phyloP scores from a whole-genome alignment of 495 filamentous ascomycete genomes.

The Hamigera avellanea region DNA sequence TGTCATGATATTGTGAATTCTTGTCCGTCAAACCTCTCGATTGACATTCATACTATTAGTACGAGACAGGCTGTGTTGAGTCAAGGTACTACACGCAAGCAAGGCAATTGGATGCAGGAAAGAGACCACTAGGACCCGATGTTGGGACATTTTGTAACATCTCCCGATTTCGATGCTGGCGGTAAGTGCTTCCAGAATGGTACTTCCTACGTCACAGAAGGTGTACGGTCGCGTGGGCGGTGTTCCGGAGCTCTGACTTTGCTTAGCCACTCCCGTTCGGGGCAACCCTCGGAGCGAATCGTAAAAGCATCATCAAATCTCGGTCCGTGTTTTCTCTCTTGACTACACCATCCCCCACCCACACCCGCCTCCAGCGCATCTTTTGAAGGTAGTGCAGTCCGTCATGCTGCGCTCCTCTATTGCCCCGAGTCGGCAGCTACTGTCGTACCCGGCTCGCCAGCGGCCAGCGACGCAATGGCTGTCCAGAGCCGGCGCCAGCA shows the following conservation, averaged over 20 bases:
- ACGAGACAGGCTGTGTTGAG: too few species aligned
- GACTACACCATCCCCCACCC: slow-evolving; percentile 20
- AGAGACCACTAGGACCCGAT: too few species aligned
- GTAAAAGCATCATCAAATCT: slow-evolving; percentile 26
- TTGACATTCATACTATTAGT: too few species aligned
- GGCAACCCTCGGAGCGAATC: slow-evolving; percentile 29
- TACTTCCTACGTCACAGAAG: too few species aligned
- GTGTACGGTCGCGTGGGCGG: slow-evolving; percentile 1
- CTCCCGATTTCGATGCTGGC: too few species aligned
- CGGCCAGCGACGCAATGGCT: slow-evolving; percentile 35
- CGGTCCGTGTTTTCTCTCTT: slow-evolving; percentile 22
- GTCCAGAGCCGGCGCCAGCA: slow-evolving; percentile 30
- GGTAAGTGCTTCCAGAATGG: too few species aligned
- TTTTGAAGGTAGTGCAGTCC: slow-evolving; percentile 32
- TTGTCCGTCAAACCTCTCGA: too few species aligned
- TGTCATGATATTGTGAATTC: too few species aligned
- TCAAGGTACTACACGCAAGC: too few species aligned
- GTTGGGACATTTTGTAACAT: too few species aligned
- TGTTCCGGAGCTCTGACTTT: slow-evolving; percentile 1
- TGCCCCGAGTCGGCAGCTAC: slow-evolving; percentile 31
- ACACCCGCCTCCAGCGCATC: slow-evolving; percentile 16
- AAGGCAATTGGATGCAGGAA: too few species aligned
- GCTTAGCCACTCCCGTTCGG: slow-evolving; percentile 9
- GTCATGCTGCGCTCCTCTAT: slow-evolving; percentile 40
- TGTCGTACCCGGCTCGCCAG: slow-evolving; percentile 32